phyloP scores from a whole-genome alignment of 2,329 filamentous ascomycete genomes.

The Exserohilum rostratum region DNA sequence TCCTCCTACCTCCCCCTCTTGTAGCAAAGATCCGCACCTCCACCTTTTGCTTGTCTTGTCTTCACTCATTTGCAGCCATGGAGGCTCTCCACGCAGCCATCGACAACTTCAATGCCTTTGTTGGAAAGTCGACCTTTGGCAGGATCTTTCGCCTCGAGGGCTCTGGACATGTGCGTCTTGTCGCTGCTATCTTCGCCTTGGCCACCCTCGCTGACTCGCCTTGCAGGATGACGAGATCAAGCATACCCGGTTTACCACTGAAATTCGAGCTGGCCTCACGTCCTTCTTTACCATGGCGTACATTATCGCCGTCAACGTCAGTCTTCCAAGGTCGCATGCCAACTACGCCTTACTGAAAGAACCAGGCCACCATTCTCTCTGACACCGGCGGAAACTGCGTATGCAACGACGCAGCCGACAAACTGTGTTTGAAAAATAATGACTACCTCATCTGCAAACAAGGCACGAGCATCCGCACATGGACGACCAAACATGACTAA shows the following conservation, averaged over 20 bases:
- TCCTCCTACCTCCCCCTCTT: slow-evolving; percentile 2
- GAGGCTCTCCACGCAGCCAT: slow-evolving; percentile 23
- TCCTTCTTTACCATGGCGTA: slow-evolving; percentile 62
- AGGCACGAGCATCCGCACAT: slow-evolving; percentile 26
- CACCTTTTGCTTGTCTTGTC: background rate
- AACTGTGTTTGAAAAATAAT: slow-evolving; percentile 61
- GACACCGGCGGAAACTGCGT: slow-evolving; percentile 77
- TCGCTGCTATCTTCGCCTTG: background rate
- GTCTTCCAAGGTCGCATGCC: background rate
- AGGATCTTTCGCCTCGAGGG: slow-evolving; percentile 75
- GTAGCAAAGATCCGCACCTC: slow-evolving; percentile 9
- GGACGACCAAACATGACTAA: background rate
- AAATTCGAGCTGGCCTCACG: slow-evolving; percentile 80
- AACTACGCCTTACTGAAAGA: slow-evolving; percentile 14
- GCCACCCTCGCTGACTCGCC: slow-evolving; percentile 13
- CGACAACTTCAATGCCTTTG: slow-evolving; percentile 30
- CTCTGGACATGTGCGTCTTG: slow-evolving; percentile 74
- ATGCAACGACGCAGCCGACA: slow-evolving; percentile 58
- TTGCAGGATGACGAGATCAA: slow-evolving; percentile 70
- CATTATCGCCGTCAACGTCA: slow-evolving; percentile 41
- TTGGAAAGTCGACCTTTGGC: slow-evolving; percentile 46
- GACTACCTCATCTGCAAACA: slow-evolving; percentile 66
- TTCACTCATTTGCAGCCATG: slow-evolving; percentile 26
- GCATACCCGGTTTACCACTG: slow-evolving; percentile 79
- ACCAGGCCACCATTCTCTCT: slow-evolving; percentile 46